Evolutionary conservation across 2,329 filamentous ascomycete species (phyloP), one percentile per base, ranked within the genome.

Genomic region (Fusarium oxysporum): DNA sequence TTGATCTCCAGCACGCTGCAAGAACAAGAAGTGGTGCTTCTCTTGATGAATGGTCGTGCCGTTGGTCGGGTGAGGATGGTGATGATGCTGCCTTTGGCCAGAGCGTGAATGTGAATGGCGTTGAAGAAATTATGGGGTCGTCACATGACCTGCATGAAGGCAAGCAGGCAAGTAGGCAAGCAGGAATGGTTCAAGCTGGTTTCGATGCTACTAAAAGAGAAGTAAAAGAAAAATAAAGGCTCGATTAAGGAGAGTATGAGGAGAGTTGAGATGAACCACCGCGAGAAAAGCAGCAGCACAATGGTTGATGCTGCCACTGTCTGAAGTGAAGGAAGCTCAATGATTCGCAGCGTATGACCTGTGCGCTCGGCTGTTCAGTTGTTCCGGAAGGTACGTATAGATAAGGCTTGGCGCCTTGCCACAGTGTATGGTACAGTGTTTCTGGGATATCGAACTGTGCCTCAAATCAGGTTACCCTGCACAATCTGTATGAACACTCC

Each of bases 1-100:
- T 32, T 37, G 41, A 48, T 43, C 62, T 48, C 37, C 62, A 64
- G 62, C 50, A 64, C 59, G 50, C 62, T 65, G 59, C 59, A 40
- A 64, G 62, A 65, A n/a, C 61, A 33, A 30, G 44, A 21, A 1
- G 17, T 14, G 16, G 23, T 25, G 21, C 48, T 64, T 65, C 41
- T 65, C 48, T 28, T 17, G 45, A 53, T 61, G 21, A 5, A 6
- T 17, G 21, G 17, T 33, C n/a, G 62, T 44, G 13, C 19, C 30
- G 19, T 33, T 11, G 33, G 21, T 53, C 17, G 17, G 30, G 19
- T 21, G 19, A 50, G 4, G 14, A 40, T 67, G 28, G 23, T 32
- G 33, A 41, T 45, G 28, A 61, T 61, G 33, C 17, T 6, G 8
- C 11, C 28, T 32, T 45, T 19, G 38, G 40, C 45, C 23, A 61